Evolutionary conservation across 345 rosid species (phyloP).

Genomic region (Hypericum perforatum): DNA sequence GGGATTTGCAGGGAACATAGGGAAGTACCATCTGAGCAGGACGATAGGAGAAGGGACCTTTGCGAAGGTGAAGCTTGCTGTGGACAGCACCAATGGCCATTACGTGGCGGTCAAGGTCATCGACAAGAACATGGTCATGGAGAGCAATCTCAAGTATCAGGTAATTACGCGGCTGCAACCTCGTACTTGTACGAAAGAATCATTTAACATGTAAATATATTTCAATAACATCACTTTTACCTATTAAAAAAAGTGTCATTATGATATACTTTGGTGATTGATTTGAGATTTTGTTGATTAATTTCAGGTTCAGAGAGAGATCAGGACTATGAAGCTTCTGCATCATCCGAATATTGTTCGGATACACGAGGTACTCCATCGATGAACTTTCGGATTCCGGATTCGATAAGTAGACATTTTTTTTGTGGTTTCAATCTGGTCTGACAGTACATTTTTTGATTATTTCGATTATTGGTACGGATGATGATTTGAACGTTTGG

Average conservation of each 20-base stretch:
- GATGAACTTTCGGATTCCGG: too few species aligned
- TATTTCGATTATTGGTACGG: too few species aligned
- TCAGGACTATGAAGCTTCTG: conserved; percentile 76
- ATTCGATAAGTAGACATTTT: too few species aligned
- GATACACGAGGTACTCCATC: conserved; percentile 57
- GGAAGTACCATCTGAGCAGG: conserved; percentile 62
- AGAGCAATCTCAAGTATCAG: conserved; percentile 64
- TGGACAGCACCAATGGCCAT: conserved; percentile 46
- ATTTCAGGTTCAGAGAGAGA: conserved; percentile 67
- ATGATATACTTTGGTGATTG: conserved; percentile 5
- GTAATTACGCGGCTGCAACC: conserved; percentile 14
- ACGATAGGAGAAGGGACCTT: conserved; percentile 86
- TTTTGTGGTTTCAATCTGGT: too few species aligned
- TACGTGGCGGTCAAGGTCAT: conserved; percentile 74
- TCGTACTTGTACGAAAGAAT: conserved; percentile 2
- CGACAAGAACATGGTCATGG: conserved; percentile 57
- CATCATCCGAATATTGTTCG: conserved; percentile 70
- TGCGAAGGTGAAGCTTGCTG: conserved; percentile 83
- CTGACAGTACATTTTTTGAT: too few species aligned
- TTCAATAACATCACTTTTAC: too few species aligned
- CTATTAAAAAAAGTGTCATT: too few species aligned
- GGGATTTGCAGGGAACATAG: conserved; percentile 47
- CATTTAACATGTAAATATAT: too few species aligned
- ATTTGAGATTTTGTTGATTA: background rate
- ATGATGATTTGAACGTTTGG: too few species aligned